phyloP scores from a whole-genome alignment of 2,329 filamentous ascomycete genomes.

The Venturia asperata region DNA sequence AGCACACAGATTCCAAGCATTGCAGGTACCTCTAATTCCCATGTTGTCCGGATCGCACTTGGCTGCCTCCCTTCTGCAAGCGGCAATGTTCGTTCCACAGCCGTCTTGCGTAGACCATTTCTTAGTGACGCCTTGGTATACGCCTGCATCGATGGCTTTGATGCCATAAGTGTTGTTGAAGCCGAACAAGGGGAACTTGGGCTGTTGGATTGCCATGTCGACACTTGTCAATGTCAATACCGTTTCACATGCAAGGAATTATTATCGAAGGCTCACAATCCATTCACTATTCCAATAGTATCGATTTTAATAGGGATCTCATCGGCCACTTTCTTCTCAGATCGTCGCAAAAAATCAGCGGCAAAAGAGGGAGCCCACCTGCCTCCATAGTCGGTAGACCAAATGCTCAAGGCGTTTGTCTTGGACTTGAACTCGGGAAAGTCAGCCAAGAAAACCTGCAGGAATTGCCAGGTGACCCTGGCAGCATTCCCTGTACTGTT shows the following conservation, averaged over 20 bases:
- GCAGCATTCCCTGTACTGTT: conserved; percentile 48
- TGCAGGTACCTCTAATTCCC: neutral
- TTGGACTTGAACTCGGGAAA: conserved; percentile 25
- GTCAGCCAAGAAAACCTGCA: conserved; percentile 53
- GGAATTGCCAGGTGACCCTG: conserved; percentile 51
- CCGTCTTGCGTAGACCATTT: conserved; percentile 43
- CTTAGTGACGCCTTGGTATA: conserved; percentile 32
- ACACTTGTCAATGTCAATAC: conserved; percentile 29
- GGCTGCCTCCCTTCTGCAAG: neutral
- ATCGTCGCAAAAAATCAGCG: conserved; percentile 41
- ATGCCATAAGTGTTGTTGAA: conserved; percentile 55
- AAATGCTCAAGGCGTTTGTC: conserved; percentile 24
- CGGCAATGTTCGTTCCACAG: conserved; percentile 25
- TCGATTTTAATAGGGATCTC: conserved; percentile 35
- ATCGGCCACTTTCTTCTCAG: conserved; percentile 26
- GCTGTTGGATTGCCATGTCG: conserved; percentile 44
- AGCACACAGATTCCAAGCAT: conserved; percentile 1
- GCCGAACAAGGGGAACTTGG: conserved; percentile 44
- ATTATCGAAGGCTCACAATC: conserved; percentile 29
- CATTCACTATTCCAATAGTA: conserved; percentile 51
- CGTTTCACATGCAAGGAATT: neutral
- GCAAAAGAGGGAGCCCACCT: conserved; percentile 53
- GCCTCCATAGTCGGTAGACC: conserved; percentile 48
- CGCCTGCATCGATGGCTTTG: conserved; percentile 42
- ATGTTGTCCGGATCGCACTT: conserved; percentile 2